Evolutionary conservation across 352 stramenopile species (phyloP).

Genomic region (Phytophthora hibernalis): DNA sequence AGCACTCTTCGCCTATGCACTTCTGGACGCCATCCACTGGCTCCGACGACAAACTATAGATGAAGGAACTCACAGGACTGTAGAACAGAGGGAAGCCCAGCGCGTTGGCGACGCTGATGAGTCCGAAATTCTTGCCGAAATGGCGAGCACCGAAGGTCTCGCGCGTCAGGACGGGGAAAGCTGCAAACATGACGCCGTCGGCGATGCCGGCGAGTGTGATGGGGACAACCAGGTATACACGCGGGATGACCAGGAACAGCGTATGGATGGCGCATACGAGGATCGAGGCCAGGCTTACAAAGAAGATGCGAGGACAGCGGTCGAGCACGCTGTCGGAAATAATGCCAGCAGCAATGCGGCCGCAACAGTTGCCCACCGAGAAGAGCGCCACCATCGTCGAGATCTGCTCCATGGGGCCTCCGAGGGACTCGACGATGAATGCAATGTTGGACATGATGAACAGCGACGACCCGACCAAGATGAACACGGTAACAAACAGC

Average conservation of each 20-base stretch:
- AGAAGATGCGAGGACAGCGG: conserved; percentile 62
- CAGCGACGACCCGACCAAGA: conserved; percentile 72
- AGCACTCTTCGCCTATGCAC: conserved; percentile 67
- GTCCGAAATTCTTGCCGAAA: conserved; percentile 84
- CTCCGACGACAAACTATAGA: conserved; percentile 54
- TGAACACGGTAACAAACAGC: conserved; percentile 74
- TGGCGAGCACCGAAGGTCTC: conserved; percentile 75
- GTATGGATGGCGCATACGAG: conserved; percentile 66
- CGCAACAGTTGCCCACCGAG: conserved; percentile 70
- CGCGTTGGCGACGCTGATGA: conserved; percentile 78
- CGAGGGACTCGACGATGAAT: conserved; percentile 76
- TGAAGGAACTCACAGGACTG: conserved; percentile 67
- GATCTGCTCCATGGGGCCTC: conserved; percentile 56
- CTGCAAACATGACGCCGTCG: conserved; percentile 78
- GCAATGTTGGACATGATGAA: conserved; percentile 86
- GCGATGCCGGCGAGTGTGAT: conserved; percentile 67
- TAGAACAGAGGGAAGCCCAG: conserved; percentile 79
- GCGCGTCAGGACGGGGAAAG: conserved; percentile 72
- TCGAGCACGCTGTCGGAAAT: conserved; percentile 68
- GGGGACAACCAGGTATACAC: conserved; percentile 51
- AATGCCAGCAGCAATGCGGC: conserved; percentile 59
- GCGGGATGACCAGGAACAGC: conserved; percentile 61
- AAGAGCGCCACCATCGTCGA: conserved; percentile 74
- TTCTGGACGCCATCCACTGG: conserved; percentile 50
- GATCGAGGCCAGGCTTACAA: conserved; percentile 60